Evolutionary conservation across 371 early-diverging fungal species (phyloP).

Genomic region (Zancudomyces culisetae): DNA sequence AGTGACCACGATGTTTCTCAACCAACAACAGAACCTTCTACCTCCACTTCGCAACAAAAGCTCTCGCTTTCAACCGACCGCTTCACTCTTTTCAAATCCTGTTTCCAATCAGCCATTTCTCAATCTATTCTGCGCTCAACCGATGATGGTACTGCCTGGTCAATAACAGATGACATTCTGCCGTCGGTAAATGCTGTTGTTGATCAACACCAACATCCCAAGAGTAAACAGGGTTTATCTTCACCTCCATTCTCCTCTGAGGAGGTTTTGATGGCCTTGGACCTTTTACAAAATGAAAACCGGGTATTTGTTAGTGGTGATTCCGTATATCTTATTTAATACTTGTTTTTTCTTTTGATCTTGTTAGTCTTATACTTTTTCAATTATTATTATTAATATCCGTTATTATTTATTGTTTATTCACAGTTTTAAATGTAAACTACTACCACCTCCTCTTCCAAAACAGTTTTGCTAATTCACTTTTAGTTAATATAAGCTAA

Average conservation of each 20-base stretch:
- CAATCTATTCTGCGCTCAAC: constrained; percentile 12
- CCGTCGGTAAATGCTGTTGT: constrained; percentile 12
- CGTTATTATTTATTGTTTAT: no score
- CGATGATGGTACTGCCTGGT: constrained; percentile 12
- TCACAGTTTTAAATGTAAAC: no score
- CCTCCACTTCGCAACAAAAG: neutral
- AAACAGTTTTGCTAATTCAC: no score
- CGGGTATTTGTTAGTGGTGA: neutral
- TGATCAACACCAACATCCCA: no score
- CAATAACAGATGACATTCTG: constrained; percentile 16
- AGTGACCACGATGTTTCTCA: constrained; percentile 7
- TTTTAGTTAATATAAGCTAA: no score
- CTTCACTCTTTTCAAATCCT: constrained; percentile 14
- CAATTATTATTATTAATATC: no score
- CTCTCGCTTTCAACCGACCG: constrained; percentile 6
- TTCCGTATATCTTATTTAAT: neutral
- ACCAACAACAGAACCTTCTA: neutral
- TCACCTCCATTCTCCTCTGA: neutral
- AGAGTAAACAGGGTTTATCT: neutral
- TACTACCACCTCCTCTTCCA: no score
- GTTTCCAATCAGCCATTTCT: constrained; percentile 15
- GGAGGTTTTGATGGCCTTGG: neutral
- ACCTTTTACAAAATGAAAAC: neutral
- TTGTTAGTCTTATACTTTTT: no score
- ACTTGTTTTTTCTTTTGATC: no score